phyloP scores from a whole-genome alignment of 169 alveolate genomes.

The Theileria luwenshuni region DNA sequence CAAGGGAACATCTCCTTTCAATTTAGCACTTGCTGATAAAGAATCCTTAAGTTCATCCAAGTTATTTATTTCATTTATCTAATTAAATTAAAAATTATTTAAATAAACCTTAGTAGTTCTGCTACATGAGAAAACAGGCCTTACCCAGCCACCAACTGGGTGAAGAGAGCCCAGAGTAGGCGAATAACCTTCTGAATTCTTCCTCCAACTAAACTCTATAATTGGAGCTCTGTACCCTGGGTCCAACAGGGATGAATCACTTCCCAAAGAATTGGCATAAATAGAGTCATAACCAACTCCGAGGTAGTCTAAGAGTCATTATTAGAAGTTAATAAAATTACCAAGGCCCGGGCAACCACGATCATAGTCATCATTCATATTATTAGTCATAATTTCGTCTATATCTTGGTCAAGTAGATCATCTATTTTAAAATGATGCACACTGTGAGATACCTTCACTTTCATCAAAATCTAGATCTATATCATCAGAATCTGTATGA shows the following conservation, averaged over 20 bases:
- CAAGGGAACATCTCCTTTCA: constrained; percentile 57
- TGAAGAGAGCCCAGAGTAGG: constrained; percentile 61
- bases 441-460: constrained; percentile 19
- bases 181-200: constrained; percentile 57
- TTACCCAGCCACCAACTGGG: constrained; percentile 69
- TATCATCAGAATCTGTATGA: not conserved
- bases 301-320: constrained; percentile 47
- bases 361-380: constrained; percentile 36
- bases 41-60: constrained; percentile 58
- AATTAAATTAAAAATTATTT: not conserved
- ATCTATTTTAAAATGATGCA: constrained; percentile 13
- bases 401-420: constrained; percentile 28
- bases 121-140: constrained; percentile 67
- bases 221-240: constrained; percentile 71
- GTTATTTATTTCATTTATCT: constrained; percentile 52
- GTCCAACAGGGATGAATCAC: constrained; percentile 56
- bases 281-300: constrained; percentile 71
- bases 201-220: constrained; percentile 58
- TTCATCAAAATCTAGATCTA: not conserved
- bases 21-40: constrained; percentile 58
- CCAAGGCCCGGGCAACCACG: constrained; percentile 64
- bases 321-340: not conserved
- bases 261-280: constrained; percentile 52
- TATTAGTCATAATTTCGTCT: constrained; percentile 28
- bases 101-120: constrained; percentile 46